Conservation (phyloP, 257 asterid genomes). For the Solanum sitiens region DNA sequence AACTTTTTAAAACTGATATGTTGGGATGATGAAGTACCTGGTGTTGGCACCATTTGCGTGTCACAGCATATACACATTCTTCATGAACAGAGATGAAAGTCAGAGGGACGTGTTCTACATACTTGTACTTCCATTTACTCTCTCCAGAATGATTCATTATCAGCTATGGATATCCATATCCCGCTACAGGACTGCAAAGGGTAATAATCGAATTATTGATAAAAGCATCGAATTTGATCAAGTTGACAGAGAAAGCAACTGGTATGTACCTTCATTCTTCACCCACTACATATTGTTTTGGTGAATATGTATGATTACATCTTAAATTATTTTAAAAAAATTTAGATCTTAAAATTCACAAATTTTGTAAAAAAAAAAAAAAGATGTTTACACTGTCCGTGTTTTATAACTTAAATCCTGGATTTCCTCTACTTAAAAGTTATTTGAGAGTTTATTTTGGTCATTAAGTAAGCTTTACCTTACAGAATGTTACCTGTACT, state of each 20-base stretch:
- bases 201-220: constrained; percentile 46
- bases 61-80: constrained; percentile 28
- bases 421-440: not conserved
- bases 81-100: constrained; percentile 10
- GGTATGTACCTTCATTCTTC: constrained; percentile 15
- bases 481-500: not conserved
- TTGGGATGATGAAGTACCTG: constrained; percentile 24
- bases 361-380: not conserved
- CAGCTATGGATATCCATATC: constrained; percentile 62
- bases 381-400: not conserved
- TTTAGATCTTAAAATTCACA: not conserved
- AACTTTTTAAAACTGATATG: not conserved
- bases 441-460: not conserved
- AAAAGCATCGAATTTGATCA: constrained; percentile 63
- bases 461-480: not conserved
- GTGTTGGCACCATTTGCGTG: constrained; percentile 57
- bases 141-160: constrained; percentile 44
- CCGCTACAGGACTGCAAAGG: constrained; percentile 54
- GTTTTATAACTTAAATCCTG: no score
- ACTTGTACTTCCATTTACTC: constrained; percentile 35
- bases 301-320: no score
- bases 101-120: constrained; percentile 29
- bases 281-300: not conserved
- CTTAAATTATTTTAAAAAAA: no score
- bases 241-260: constrained; percentile 66